A percentile compares a stretch with the other conserved stretches of the same genome.
phyloP scores from a whole-genome alignment of 2,329 filamentous ascomycete species.

The Tolypocladium endophyticum region DNA sequence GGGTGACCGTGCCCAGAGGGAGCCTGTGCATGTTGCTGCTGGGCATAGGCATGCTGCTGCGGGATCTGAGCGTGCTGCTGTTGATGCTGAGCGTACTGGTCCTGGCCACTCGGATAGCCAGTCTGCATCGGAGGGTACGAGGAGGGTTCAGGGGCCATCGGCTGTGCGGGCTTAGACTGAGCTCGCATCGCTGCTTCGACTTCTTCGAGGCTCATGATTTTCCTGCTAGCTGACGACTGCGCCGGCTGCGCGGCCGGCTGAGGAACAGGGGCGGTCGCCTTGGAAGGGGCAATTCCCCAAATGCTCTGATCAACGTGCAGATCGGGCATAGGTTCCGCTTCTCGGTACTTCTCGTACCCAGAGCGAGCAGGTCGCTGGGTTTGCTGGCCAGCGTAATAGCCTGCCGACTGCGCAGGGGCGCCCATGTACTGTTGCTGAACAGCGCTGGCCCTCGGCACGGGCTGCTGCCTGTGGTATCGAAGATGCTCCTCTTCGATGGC shows the following conservation, averaged over 20 bases:
- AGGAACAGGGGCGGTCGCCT: conserved; percentile 22
- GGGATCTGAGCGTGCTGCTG: conserved; percentile 8
- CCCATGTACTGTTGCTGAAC: conserved; percentile 24
- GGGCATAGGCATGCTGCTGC: conserved; percentile 14
- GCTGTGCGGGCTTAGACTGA: conserved; percentile 41
- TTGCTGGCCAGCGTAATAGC: conserved; percentile 26
- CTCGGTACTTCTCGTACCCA: conserved; percentile 86
- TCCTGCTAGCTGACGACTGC: conserved; percentile 38
- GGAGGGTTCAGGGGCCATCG: conserved; percentile 21
- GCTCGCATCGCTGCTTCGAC: conserved; percentile 87
- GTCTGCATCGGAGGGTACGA: conserved; percentile 15
- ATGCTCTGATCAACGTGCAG: conserved; percentile 87
- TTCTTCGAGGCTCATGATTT: conserved; percentile 93
- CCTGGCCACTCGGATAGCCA: conserved; percentile 12
- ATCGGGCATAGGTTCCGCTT: conserved; percentile 75
- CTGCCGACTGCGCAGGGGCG: conserved; percentile 17
- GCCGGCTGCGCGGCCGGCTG: conserved; percentile 11
- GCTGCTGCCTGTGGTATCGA: conserved; percentile 67
- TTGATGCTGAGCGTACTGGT: conserved; percentile 3
- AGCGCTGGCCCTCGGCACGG: conserved; percentile 30
- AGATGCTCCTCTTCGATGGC: conserved; percentile 87
- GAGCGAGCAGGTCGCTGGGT: conserved; percentile 55
- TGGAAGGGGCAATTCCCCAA: conserved; percentile 66
- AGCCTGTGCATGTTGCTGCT: conserved; percentile 20
- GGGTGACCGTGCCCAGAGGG: conserved; percentile 33